Conservation (phyloP, 495 filamentous ascomycete genomes). For the Podospora anserina region DNA sequence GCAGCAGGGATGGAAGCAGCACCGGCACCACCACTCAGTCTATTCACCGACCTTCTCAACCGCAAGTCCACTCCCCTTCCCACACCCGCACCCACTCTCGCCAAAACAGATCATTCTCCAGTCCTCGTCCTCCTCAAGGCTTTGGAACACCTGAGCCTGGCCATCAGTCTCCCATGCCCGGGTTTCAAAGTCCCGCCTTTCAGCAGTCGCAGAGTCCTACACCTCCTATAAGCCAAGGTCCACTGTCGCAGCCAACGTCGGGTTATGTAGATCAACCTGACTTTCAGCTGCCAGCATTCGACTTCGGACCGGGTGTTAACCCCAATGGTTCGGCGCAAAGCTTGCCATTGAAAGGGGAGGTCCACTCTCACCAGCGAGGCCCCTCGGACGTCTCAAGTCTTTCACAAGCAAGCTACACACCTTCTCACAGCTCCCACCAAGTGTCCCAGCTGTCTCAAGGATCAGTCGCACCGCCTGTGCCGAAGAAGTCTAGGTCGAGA, state of each 20-base stretch:
- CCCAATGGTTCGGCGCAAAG: neutral
- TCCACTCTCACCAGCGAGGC: neutral
- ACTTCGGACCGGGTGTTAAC: neutral
- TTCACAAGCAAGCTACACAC: neutral
- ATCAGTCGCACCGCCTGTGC: neutral
- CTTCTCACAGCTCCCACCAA: neutral
- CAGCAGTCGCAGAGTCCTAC: neutral
- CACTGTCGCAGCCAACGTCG: neutral
- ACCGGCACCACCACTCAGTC: neutral
- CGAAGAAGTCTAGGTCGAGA: neutral
- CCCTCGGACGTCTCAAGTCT: neutral
- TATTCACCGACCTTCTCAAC: neutral
- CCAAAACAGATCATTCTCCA: neutral
- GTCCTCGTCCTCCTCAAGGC: neutral
- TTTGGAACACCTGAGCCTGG: neutral
- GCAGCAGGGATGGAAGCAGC: neutral
- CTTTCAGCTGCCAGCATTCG: neutral
- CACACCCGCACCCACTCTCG: slow-evolving; percentile 1
- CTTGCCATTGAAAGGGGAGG: neutral
- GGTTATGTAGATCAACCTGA: neutral
- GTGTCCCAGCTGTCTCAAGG: neutral
- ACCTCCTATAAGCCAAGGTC: neutral
- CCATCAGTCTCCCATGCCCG: neutral
- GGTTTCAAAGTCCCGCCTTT: neutral
- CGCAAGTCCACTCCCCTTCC: neutral